Evolutionary conservation across 495 filamentous ascomycete genomes (phyloP).

Genomic region (Wilcoxina mikolae): DNA sequence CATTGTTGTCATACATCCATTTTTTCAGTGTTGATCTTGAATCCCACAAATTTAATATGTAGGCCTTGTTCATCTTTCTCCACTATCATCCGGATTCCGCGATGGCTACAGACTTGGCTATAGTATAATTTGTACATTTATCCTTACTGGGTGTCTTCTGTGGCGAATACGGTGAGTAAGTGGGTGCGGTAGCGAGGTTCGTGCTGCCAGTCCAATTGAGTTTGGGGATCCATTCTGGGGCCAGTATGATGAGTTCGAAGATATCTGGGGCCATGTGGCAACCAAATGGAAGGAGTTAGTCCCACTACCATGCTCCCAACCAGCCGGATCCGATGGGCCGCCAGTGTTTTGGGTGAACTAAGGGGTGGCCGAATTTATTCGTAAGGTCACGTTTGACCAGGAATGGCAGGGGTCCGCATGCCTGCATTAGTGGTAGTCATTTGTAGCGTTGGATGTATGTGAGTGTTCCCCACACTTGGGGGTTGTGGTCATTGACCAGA

Average conservation of each 20-base stretch:
- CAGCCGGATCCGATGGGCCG: conserved; percentile 7
- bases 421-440: background rate
- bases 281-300: conserved; percentile 13
- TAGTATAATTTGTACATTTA: background rate
- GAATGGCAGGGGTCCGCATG: too few species aligned
- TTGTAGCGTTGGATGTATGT: background rate
- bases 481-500: background rate
- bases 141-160: background rate
- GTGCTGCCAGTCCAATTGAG: background rate
- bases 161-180: conserved; percentile 7
- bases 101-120: background rate
- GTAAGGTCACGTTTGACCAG: conserved; percentile 12
- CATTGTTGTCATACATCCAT: conserved; percentile 26
- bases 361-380: conserved; percentile 9
- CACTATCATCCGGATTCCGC: background rate
- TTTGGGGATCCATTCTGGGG: conserved; percentile 9
- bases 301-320: too few species aligned
- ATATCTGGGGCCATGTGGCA: conserved; percentile 2
- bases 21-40: conserved; percentile 14
- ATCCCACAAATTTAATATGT: conserved; percentile 7
- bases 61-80: conserved; percentile 31
- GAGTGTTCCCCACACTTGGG: background rate
- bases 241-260: conserved; percentile 7
- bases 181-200: conserved; percentile 13
- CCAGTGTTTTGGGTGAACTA: conserved; percentile 4